Evolutionary conservation across 345 rosid genomes (phyloP), one percentile per base, ranked within the genome.

Genomic region (Litchi chinensis): DNA sequence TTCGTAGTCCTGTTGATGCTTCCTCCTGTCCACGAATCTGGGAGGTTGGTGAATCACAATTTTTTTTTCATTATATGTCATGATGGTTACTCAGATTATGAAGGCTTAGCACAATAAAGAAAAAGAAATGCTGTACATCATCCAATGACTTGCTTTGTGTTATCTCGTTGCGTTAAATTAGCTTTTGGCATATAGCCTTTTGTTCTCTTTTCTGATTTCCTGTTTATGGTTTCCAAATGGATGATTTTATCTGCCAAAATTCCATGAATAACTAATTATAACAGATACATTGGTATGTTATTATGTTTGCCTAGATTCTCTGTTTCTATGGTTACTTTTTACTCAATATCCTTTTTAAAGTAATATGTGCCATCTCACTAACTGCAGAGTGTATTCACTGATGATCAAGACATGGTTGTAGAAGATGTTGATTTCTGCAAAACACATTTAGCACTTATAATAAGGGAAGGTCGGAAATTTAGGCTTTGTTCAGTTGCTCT

Each of bases 391-490:
- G 87, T 93, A 82, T 89, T 93, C 77, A 48, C 74, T 10, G 89
- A 87, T 77, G 84, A 90, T 74, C 86, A 85, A 85, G 86, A 85
- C 71, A 73, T 84, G 73, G 79, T 86, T 74, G 82, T 94, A 68
- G 94, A 91, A 83, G 98, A 96, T 86, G 95, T 90, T 85, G 97
- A 96, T 87, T 94, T 96, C 89, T 88, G 95, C 82, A 83, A 87
- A 52, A 91, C 93, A 66, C 94, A 93, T 80, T 28, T 94, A 83
- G 89, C 77, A 41, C 82, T 93, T 71, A 86, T 91, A 76, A 71
- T 91, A 67, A 86, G 91, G 84, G 89, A 96, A 80, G 90, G 84
- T 70, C 79, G 84, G 79, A 83, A 79, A 70, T 82, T 78, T 72
- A 88, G 84, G 79, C 85, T 96, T 66, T 93, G 97, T 88, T 89